Base-by-base conservation (phyloP, 306 rosid genomes). In the Oxytropis ochrocephala region DNA sequence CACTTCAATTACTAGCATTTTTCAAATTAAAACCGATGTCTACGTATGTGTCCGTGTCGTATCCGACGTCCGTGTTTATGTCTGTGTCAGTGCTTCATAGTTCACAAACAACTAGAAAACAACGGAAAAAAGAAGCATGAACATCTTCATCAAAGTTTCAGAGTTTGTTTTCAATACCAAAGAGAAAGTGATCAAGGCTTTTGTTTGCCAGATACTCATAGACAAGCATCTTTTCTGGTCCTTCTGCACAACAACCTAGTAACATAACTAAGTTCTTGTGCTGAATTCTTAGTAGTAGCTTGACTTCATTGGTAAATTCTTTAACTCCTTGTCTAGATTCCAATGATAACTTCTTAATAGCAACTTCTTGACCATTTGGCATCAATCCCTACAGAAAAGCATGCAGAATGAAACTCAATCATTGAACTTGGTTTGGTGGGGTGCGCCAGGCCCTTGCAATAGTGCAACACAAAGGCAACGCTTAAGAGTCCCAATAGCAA, bases 221-320 rank as follows among this genome's bases (percentile, higher is more conserved):
- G 13, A 92, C 92, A 72, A 92, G 95, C 96, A 92, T 92, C 82
- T 92, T 92, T 75, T 92, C 96, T 14, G 95, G 91, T 47, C 95
- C 98, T 86, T 92, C 95, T 10, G 84, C 83, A 70, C 96, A 92
- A 41, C 98, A 92, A 21, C 98, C 98, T 12, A 86, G 50, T 52
- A 92, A 78, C 3, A 54, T 83, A 39, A 92, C 95, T 82, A 92
- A 75, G 78, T 92, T 89, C 75, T 78, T 85, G 82, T 92, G 98
- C 85, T 92, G 98, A 77, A 85, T 69, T 82, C 59, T 87, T 6
- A 89, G 87, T 62, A 92, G 74, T 75, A 92, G 82, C 70, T 75
- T 82, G 69, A 89, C 91, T 81, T 92, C 98, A 64, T 92, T 92
- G 16, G 87, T 89, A 73, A 92, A 92, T 75, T 92, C 96, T 70